Evolutionary conservation across 1,284 basidiomycete species (phyloP).

Genomic region (Cryptococcus sp.): DNA sequence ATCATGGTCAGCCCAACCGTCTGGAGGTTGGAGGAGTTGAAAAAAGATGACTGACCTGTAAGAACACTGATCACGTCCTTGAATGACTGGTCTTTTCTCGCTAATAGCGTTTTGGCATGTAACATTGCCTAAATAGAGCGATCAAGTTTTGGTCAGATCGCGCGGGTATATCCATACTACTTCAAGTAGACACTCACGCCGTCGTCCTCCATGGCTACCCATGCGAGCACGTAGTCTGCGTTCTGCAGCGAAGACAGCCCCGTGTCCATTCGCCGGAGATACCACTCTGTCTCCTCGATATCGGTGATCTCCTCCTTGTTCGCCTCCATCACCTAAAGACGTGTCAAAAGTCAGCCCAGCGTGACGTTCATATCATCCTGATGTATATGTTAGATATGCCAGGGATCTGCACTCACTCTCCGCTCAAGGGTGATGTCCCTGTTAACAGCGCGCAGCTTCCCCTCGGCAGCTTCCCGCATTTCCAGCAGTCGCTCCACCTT

Average conservation of each 20-base stretch:
- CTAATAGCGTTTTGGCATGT: conserved; percentile 74
- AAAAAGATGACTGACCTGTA: conserved; percentile 38
- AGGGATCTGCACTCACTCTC: conserved; percentile 56
- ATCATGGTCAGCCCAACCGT: not conserved
- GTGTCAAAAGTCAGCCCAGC: not conserved
- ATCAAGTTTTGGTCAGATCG: not conserved
- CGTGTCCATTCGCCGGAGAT: conserved; percentile 77
- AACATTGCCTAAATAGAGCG: conserved; percentile 53
- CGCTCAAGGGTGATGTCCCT: conserved; percentile 67
- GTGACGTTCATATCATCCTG: not conserved
- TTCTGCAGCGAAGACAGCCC: conserved; percentile 88
- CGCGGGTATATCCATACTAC: not conserved
- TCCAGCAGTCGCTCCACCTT: conserved; percentile 92
- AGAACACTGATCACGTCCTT: conserved; percentile 37
- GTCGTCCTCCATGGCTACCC: conserved; percentile 98
- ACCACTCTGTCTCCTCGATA: conserved; percentile 75
- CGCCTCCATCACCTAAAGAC: conserved; percentile 60
- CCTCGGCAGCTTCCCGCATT: conserved; percentile 70
- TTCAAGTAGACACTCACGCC: conserved; percentile 65
- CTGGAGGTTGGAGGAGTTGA: not conserved
- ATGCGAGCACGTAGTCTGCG: conserved; percentile 89
- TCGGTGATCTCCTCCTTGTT: conserved; percentile 64
- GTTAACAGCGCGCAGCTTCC: conserved; percentile 64
- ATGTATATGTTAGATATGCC: not conserved
- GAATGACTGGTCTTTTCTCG: conserved; percentile 60